Evolutionary conservation across 495 filamentous ascomycete species (phyloP).

Genomic region (Neurospora sp.): DNA sequence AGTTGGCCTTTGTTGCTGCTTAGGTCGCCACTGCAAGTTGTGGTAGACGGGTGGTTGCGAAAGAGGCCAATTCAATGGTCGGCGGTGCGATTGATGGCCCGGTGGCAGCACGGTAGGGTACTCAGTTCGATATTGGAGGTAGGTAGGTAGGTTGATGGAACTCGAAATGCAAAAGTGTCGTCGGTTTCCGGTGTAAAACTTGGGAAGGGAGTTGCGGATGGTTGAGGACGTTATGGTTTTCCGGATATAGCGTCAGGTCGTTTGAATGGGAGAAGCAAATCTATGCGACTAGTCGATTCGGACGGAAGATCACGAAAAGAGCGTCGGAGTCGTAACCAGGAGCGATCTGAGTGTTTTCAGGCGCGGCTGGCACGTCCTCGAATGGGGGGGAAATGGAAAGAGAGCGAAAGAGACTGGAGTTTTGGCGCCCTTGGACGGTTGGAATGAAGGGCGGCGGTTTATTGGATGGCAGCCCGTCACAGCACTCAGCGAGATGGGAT

Average conservation of each 20-base stretch:
- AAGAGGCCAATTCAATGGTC: background rate
- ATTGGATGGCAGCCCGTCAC: background rate
- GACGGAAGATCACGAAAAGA: background rate
- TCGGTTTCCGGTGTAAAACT: background rate
- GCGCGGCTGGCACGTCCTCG: background rate
- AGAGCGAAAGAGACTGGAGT: background rate
- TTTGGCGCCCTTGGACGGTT: background rate
- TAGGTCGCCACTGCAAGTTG: slow-evolving; percentile 13
- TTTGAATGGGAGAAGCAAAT: background rate
- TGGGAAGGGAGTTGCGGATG: background rate
- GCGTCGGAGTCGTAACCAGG: background rate
- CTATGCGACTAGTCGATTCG: background rate
- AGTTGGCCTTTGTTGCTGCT: slow-evolving; percentile 20
- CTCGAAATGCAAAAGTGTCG: background rate
- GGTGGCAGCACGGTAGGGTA: background rate
- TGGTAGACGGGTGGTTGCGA: background rate
- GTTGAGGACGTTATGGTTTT: background rate
- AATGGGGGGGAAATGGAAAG: background rate
- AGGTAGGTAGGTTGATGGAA: background rate
- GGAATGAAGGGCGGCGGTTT: background rate
- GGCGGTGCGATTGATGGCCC: background rate
- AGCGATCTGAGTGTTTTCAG: background rate
- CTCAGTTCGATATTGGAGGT: background rate
- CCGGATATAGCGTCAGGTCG: background rate
- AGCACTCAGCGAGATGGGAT: background rate